These are phyloP conservation scores for Nitzschia sp. DNA, from an alignment of 108 stramenopile species.

Conservation along the genomic window DNA sequence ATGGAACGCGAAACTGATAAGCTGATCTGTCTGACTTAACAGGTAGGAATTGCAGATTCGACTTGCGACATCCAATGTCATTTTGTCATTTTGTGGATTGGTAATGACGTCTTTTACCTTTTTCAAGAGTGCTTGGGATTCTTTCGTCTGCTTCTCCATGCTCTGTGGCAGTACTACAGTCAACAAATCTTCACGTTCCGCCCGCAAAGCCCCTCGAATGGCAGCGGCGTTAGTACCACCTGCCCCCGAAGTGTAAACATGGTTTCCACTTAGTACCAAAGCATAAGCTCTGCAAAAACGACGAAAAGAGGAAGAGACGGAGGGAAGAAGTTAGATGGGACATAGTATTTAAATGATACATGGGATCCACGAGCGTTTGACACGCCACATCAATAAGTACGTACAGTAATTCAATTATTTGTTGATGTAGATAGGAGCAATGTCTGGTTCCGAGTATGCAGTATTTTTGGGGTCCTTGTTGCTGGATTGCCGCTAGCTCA, in stretches of 20 bases:
- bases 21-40: constrained; percentile 86
- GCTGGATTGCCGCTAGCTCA: constrained; percentile 90
- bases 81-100: constrained; percentile 84
- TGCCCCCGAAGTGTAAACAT: constrained; percentile 91
- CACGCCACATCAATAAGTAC: too few relatives aligned
- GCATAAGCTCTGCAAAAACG: constrained; percentile 75
- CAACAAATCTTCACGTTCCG: constrained; percentile 80
- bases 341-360: not conserved
- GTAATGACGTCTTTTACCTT: constrained; percentile 79
- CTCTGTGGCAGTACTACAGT: constrained; percentile 92
- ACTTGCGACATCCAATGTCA: constrained; percentile 84
- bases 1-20: constrained; percentile 94
- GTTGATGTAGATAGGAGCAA: constrained; percentile 93
- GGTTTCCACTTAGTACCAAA: constrained; percentile 89
- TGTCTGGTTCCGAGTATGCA: constrained; percentile 94
- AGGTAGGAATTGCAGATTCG: constrained; percentile 91
- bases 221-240: constrained; percentile 90
- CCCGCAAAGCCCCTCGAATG: constrained; percentile 88
- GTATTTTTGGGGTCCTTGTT: constrained; percentile 89
- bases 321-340: not conserved
- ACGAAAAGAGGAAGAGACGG: not conserved
- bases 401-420: constrained; percentile 92
- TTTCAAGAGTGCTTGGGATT: constrained; percentile 80
- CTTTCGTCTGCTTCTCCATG: constrained; percentile 80
- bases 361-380: not conserved